Base-by-base conservation (phyloP, 2,329 filamentous ascomycete genomes). In the Xylariaceae sp. region DNA sequence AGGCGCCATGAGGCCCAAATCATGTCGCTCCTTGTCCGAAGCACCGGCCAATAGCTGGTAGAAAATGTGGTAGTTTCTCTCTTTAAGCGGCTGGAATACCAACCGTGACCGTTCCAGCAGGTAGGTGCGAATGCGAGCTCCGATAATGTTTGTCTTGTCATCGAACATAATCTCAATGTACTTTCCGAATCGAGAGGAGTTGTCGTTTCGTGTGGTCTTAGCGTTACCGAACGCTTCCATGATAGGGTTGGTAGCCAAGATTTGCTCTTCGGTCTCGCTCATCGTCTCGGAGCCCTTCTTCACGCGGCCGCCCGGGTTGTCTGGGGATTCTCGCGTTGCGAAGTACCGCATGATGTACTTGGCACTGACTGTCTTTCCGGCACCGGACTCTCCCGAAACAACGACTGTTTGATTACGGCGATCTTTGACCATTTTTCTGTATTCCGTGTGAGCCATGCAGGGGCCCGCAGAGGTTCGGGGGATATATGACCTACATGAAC, bases 321-420 rank as follows among this genome's bases (percentile, higher is more conserved):
- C 91, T 58, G 94, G 92, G 6, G 92, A 88, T 76, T 97, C 94
- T 83, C 94, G 87, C 49, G 94, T 99, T 64, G 94, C 94, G 76
- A 99, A 99, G 79, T 99, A 99, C 71, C 94, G 87, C 94, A 99
- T 99, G 74, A 99, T 97, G 77, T 99, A 97, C 79, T 99, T 99
- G 69, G 94, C 94, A 76, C 93, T 97, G 74, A 99, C 94, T 4
- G 94, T 99, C 80, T 99, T 99, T 72, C 94, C 94, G 65, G 94
- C 94, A 83, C 94, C 94, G 57, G 94, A 99, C 77, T 99, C 94
- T 74, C 94, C 94, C 42, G 94, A 99, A n/a, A 99, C 94, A 56
- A 99, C 94, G 64, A 99, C 90, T 45, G 94, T 99, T 79, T 99
- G 94, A 77, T 99, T 99, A 76, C 92, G 92, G 68, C 84, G 83